Percentiles rank a stretch among this genome's conserved stretches.
Evolutionary conservation across 1,139 yeast species (phyloP).

Genomic region (Yamadazyma trypodendri): DNA sequence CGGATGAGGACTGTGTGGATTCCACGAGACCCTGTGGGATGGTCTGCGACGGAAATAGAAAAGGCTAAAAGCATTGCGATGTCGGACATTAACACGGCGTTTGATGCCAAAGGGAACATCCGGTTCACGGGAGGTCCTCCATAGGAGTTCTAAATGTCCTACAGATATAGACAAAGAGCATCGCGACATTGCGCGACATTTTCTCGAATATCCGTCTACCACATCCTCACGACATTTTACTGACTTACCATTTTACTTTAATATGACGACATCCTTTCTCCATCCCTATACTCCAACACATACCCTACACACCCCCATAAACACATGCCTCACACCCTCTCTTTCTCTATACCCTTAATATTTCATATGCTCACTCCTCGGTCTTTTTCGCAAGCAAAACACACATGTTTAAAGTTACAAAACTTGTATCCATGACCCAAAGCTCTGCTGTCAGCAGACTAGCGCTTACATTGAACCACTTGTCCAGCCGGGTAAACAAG

Average conservation of each 20-base stretch:
- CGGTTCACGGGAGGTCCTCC: constrained; percentile 64
- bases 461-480: constrained; percentile 11
- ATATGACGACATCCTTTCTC: too few species aligned
- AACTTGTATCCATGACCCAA: not conserved
- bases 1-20: constrained; percentile 80
- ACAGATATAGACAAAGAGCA: too few species aligned
- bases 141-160: too few species aligned
- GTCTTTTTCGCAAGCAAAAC: not conserved
- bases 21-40: constrained; percentile 82
- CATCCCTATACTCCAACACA: too few species aligned
- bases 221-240: too few species aligned
- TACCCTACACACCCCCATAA: too few species aligned
- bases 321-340: too few species aligned
- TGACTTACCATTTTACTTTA: too few species aligned
- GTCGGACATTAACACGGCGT: constrained; percentile 64
- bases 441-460: constrained; percentile 6
- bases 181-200: too few species aligned
- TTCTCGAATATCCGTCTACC: too few species aligned
- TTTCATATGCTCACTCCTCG: too few species aligned
- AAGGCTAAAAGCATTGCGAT: constrained; percentile 47
- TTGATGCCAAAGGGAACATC: constrained; percentile 59
- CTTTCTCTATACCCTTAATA: not conserved
- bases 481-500: not conserved
- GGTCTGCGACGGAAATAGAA: constrained; percentile 59
- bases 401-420: not conserved